phyloP scores from a whole-genome alignment of 768 basidiomycete species.

The Lactifluus rugatus region DNA sequence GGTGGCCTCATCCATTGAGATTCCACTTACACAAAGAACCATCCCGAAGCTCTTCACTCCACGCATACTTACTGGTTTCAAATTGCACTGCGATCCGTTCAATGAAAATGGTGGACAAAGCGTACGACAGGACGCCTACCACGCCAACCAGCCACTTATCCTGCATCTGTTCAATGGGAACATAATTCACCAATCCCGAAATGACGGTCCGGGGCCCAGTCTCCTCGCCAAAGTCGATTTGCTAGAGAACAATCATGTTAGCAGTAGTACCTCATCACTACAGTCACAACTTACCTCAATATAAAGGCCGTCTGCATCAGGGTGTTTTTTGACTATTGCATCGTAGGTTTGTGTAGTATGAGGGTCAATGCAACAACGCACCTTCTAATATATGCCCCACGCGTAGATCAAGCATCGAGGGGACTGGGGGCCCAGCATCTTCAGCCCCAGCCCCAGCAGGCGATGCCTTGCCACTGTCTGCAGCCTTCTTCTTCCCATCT shows the following conservation, averaged over 20 bases:
- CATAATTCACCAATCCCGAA: conserved; percentile 92
- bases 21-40: conserved; percentile 72
- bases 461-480: conserved; percentile 23
- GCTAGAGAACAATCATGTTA: conserved; percentile 33
- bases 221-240: conserved; percentile 95
- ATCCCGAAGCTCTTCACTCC: conserved; percentile 98
- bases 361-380: conserved; percentile 30
- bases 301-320: conserved; percentile 96
- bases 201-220: conserved; percentile 93
- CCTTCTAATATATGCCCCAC: conserved; percentile 90
- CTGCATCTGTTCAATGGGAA: conserved; percentile 89
- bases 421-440: conserved; percentile 74
- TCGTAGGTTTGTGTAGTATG: neutral
- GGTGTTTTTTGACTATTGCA: conserved; percentile 77
- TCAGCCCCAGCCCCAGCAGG: conserved; percentile 36
- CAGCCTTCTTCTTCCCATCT: conserved; percentile 30
- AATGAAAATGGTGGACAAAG: neutral
- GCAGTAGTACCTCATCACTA: neutral
- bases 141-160: conserved; percentile 77
- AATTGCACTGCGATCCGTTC: conserved; percentile 52
- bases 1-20: neutral
- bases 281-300: conserved; percentile 55
- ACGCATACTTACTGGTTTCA: conserved; percentile 95
- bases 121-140: conserved; percentile 33
- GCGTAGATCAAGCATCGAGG: conserved; percentile 95